A percentile compares a stretch with the other conserved stretches of the same genome.
phyloP scores from a whole-genome alignment of 106 monocot genomes.

The Acorus calamus region DNA sequence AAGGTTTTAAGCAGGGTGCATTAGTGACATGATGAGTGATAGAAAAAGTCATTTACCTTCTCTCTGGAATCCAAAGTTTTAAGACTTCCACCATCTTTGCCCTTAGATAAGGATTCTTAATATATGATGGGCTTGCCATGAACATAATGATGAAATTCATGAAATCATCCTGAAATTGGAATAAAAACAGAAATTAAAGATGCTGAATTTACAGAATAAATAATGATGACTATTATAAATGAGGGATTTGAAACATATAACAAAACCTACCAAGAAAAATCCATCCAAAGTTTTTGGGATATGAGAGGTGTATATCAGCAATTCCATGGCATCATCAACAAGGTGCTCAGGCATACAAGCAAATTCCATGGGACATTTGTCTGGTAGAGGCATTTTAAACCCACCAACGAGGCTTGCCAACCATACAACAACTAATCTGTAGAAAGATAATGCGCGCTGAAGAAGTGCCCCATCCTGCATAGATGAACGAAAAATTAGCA shows the following conservation, averaged over 20 bases:
- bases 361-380: slow-evolving; percentile 77
- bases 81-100: slow-evolving; percentile 99
- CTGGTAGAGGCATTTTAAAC: slow-evolving; percentile 87
- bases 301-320: slow-evolving; percentile 81
- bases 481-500: slow-evolving; percentile 2
- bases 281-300: slow-evolving; percentile 88
- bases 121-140: slow-evolving; percentile 84
- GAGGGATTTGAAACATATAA: too few species aligned
- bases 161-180: slow-evolving; percentile 71
- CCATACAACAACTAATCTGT: slow-evolving; percentile 82
- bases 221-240: too few species aligned
- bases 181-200: slow-evolving; percentile 2
- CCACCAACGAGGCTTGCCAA: slow-evolving; percentile 76
- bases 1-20: not conserved
- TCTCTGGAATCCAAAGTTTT: slow-evolving; percentile 89
- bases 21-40: not conserved
- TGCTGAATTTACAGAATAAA: too few species aligned
- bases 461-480: slow-evolving; percentile 79
- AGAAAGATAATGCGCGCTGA: slow-evolving; percentile 82
- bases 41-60: slow-evolving; percentile 36
- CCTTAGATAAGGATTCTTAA: slow-evolving; percentile 89
- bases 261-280: slow-evolving; percentile 46
- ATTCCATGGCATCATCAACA: slow-evolving; percentile 90
- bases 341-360: slow-evolving; percentile 98
- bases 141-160: slow-evolving; percentile 99